These are phyloP conservation scores for Sungouiella blattae DNA, from an alignment of 805 yeast species.

Conservation along the genomic window DNA sequence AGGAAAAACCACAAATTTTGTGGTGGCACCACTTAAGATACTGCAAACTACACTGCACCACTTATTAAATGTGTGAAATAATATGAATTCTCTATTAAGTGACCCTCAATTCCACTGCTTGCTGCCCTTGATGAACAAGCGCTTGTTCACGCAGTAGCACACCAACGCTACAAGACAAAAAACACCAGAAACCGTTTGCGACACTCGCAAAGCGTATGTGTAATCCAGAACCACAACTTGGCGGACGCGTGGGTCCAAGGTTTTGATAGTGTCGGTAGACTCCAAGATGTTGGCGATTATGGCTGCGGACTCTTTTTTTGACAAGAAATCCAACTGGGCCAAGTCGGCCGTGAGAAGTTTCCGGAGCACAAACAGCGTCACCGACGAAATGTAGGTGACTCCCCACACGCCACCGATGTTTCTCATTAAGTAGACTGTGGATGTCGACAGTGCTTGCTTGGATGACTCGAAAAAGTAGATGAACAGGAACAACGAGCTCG, in stretches of 20 bases:
- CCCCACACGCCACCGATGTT: conserved; percentile 43
- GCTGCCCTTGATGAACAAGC: not conserved
- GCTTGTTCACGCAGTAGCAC: not conserved
- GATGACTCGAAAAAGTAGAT: conserved; percentile 27
- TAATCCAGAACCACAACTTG: not conserved
- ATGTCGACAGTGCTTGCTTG: conserved; percentile 38
- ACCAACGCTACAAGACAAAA: not conserved
- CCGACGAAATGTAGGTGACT: conserved; percentile 25
- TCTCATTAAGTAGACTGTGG: conserved; percentile 35
- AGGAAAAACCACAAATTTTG: no score
- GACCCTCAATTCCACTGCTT: not conserved
- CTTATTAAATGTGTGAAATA: no score
- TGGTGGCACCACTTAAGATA: no score
- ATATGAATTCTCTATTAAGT: no score
- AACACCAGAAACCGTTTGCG: not conserved
- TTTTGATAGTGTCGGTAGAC: not conserved
- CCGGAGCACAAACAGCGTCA: conserved; percentile 16
- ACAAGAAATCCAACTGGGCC: not conserved
- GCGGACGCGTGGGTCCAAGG: not conserved
- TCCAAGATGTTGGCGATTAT: not conserved
- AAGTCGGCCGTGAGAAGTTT: conserved; percentile 9
- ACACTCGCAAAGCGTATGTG: not conserved
- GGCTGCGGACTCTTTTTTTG: not conserved
- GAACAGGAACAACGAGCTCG: conserved; percentile 33
- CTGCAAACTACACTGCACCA: no score